These are phyloP conservation scores for Syzygium aqueum DNA, from an alignment of 345 rosid genomes.

Conservation along the genomic window DNA sequence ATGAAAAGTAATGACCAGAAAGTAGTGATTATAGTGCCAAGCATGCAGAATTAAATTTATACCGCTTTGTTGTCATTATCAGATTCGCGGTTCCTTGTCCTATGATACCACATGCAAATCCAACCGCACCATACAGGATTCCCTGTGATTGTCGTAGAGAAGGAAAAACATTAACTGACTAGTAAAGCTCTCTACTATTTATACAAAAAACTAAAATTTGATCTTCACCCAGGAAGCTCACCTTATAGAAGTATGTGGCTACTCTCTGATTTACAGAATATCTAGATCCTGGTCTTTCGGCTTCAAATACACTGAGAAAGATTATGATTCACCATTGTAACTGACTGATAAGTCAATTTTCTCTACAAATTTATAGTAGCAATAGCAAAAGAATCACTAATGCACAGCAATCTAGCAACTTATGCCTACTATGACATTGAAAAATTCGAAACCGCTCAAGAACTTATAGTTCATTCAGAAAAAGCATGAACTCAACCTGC, in stretches of 20 bases:
- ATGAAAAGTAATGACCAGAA: background rate
- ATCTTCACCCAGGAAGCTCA: background rate
- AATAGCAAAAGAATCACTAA: background rate
- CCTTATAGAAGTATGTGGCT: slow-evolving; percentile 76
- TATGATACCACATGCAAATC: slow-evolving; percentile 83
- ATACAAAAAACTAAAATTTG: background rate
- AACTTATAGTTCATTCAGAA: background rate
- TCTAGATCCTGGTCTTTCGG: slow-evolving; percentile 74
- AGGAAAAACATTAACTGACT: background rate
- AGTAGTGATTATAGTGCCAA: background rate
- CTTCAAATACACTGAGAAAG: slow-evolving; percentile 66
- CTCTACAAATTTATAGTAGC: background rate
- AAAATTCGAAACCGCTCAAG: background rate
- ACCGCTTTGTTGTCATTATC: slow-evolving; percentile 94
- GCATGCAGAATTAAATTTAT: slow-evolving; percentile 3
- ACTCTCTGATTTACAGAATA: slow-evolving; percentile 60
- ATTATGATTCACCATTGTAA: background rate
- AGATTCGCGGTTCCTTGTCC: slow-evolving; percentile 95
- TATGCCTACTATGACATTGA: background rate
- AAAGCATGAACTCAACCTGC: slow-evolving; percentile 42
- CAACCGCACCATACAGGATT: slow-evolving; percentile 72
- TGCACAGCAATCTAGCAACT: background rate
- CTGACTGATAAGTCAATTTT: background rate
- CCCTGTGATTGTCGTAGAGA: slow-evolving; percentile 38
- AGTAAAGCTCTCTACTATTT: background rate